Conservation (phyloP, 495 filamentous ascomycete species). For the Lepraria neglecta region DNA sequence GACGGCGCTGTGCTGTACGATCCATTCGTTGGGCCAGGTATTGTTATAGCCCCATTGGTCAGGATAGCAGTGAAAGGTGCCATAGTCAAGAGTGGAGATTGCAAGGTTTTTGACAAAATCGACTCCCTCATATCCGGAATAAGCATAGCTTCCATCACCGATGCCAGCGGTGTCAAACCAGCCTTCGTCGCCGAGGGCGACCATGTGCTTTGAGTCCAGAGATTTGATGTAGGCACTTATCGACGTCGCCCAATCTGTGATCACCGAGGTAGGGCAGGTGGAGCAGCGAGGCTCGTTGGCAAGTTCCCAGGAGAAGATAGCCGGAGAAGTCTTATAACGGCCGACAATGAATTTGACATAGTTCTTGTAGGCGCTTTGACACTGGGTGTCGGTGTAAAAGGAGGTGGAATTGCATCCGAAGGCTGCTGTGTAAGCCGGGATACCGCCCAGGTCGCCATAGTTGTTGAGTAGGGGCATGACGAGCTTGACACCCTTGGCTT, state of each 20-base stretch:
- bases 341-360: slow-evolving; percentile 59
- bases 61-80: slow-evolving; percentile 61
- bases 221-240: slow-evolving; percentile 58
- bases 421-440: slow-evolving; percentile 54
- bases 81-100: slow-evolving; percentile 57
- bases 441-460: slow-evolving; percentile 62
- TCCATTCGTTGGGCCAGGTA: slow-evolving; percentile 52
- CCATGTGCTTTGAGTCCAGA: slow-evolving; percentile 58
- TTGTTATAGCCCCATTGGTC: slow-evolving; percentile 42
- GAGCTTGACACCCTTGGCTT: slow-evolving; percentile 52
- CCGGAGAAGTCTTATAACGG: slow-evolving; percentile 50
- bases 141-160: slow-evolving; percentile 52
- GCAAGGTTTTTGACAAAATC: slow-evolving; percentile 57
- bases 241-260: slow-evolving; percentile 56
- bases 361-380: slow-evolving; percentile 53
- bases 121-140: slow-evolving; percentile 52
- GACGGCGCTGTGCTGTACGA: slow-evolving; percentile 52
- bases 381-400: slow-evolving; percentile 52
- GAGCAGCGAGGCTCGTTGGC: slow-evolving; percentile 66
- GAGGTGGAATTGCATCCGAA: slow-evolving; percentile 50
- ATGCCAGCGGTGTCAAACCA: slow-evolving; percentile 38
- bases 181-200: slow-evolving; percentile 57
- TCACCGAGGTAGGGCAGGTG: slow-evolving; percentile 50
- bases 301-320: slow-evolving; percentile 67
- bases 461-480: slow-evolving; percentile 45